These are phyloP conservation scores for Penicillium angulare DNA, from an alignment of 495 filamentous ascomycete species.

Conservation along the genomic window DNA sequence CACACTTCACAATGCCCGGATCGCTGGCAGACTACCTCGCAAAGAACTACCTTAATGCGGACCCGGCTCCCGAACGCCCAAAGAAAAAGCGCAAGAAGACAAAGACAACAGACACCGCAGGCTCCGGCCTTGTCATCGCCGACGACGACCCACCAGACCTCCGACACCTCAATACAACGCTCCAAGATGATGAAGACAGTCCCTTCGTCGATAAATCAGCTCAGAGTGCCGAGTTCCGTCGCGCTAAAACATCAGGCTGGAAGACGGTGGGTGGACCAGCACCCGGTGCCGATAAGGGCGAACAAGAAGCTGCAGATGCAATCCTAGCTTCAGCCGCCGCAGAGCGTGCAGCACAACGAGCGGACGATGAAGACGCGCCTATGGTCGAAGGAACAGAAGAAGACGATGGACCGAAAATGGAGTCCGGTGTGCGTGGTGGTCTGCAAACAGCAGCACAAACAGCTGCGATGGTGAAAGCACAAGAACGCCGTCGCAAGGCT, in stretches of 20 bases:
- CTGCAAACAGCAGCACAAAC: constrained; percentile 78
- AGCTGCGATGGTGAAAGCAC: constrained; percentile 73
- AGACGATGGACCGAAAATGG: constrained; percentile 56
- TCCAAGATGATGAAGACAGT: constrained; percentile 44
- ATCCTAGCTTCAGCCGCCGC: constrained; percentile 75
- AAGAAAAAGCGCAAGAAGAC: constrained; percentile 83
- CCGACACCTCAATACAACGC: constrained; percentile 37
- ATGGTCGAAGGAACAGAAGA: constrained; percentile 31
- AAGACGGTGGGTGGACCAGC: constrained; percentile 57
- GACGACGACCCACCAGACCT: constrained; percentile 86
- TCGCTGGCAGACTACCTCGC: constrained; percentile 87
- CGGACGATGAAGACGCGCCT: constrained; percentile 48
- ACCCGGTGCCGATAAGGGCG: constrained; percentile 40
- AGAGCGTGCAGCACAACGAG: constrained; percentile 48
- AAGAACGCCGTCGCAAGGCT: constrained; percentile 52
- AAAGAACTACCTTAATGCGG: constrained; percentile 87
- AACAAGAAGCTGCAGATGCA: constrained; percentile 72
- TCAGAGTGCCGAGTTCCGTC: constrained; percentile 67
- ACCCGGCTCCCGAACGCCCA: constrained; percentile 56
- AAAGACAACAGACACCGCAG: constrained; percentile 57
- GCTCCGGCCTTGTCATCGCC: constrained; percentile 74
- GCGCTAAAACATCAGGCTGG: constrained; percentile 76
- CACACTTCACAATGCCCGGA: constrained; percentile 21
- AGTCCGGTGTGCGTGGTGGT: constrained; percentile 80
- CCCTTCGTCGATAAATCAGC: constrained; percentile 50